Evolutionary conservation across 768 basidiomycete species (phyloP).

Genomic region (Ramaria rubella): DNA sequence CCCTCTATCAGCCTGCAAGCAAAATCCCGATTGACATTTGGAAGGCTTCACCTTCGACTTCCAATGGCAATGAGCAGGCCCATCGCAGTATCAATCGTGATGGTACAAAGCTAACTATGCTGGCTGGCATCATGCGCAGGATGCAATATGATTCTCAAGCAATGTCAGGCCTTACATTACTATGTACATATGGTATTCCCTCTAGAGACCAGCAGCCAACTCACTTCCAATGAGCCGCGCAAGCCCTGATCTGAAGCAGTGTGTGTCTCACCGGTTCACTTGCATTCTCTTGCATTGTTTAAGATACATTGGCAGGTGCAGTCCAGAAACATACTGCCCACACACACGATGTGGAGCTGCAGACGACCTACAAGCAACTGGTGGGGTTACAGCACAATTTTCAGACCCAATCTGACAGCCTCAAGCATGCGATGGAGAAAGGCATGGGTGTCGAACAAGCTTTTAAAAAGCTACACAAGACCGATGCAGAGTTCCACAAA

Average conservation of each 20-base stretch:
- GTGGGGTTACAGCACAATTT: background rate
- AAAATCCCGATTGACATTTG: constrained; percentile 25
- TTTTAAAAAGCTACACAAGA: background rate
- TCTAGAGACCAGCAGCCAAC: background rate
- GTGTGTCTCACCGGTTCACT: background rate
- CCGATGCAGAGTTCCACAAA: background rate
- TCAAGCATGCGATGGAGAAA: background rate
- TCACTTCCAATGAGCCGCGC: background rate
- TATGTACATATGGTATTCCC: background rate
- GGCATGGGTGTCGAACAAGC: background rate
- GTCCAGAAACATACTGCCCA: background rate
- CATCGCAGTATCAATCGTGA: constrained; percentile 23
- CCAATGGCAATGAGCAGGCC: constrained; percentile 23
- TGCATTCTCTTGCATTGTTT: background rate
- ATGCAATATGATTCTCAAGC: constrained; percentile 3
- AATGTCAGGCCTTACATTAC: background rate
- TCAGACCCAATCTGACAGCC: background rate
- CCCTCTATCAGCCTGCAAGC: constrained; percentile 22
- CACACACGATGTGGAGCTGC: background rate
- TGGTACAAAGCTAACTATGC: constrained; percentile 20
- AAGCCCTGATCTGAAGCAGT: background rate
- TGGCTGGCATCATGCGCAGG: constrained; percentile 22
- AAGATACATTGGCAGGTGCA: background rate
- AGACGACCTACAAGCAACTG: background rate
- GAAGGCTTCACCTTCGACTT: constrained; percentile 20